Evolutionary conservation across 352 stramenopile genomes (phyloP), one percentile per base, ranked within the genome.

Genomic region (Phytophthora pisi): DNA sequence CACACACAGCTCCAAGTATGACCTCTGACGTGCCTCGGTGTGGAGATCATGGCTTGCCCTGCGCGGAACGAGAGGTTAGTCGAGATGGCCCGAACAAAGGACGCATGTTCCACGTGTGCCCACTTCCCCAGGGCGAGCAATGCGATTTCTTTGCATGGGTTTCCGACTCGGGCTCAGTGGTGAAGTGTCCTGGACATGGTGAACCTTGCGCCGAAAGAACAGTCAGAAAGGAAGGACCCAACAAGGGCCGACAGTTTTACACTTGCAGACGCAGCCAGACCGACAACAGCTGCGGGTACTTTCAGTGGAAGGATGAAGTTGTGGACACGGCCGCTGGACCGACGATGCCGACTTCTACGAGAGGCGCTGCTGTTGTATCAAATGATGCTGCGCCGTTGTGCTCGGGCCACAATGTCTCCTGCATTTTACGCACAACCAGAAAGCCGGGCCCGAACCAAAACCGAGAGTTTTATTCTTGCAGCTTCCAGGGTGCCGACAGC

Each of bases 61-160:
- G 82, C 28, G 75, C 75, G 4, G 67, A 91, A 59, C 81, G 80
- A 23, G 66, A 84, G 57, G 84, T 92, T 7, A 74, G 56, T 34
- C 74, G 82, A 23, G 86, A 94, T 5, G 84, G 81, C 0, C 70
- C 70, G 5, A 99, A 99, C 79, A 98, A 96, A 62, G 95, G 95
- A 3, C 82, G 93, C 4, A 85, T 89, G 57, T 98, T 99, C 75
- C 98, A 92, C 77, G 78, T 78, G 2, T 99, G 95, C 60, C 78
- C 82, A 0, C 80, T 91, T 16, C 88, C 93, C 5, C 86, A 86
- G 57, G 80, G 82, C 11, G 88, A 97, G 36, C 84, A 97, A 62
- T 98, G 93, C 68, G 80, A 96, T 47, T 96, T 96, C 66, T 99
- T 99, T 67, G 75, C 92, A 69, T 98, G 95, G 94, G 82, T 85